Evolutionary conservation across 2,329 filamentous ascomycete genomes (phyloP), one percentile per base, ranked within the genome.

Genomic region (Exophiala xenobiotica): DNA sequence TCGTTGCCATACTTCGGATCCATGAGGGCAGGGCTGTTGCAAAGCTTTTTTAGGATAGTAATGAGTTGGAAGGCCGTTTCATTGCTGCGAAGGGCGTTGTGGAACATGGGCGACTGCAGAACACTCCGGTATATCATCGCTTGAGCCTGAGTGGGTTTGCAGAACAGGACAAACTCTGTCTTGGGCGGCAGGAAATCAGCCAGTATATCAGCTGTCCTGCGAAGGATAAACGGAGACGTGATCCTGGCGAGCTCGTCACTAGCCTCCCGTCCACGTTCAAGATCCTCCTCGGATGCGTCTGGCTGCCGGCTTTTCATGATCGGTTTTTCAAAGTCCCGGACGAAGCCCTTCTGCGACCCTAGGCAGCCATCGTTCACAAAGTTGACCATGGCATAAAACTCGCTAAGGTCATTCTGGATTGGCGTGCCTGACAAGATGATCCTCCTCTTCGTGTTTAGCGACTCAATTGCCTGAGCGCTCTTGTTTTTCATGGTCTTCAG

Each of bases 41-140:
- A 88, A 14, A 87, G 75, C 65, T 88, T 88, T 69, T 88, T 88
- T 14, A 89, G 70, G 14, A 88, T 76, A 12, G 81, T 88, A 62
- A 88, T 88, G 11, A 88, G 78, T 61, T 86, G 82, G 2, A 89
- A 72, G 2, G 82, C 79, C 40, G 78, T 77, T 43, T 87, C 82
- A 29, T 47, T 57, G 56, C 77, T 84, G 11, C 83, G 81, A 43
- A 87, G 70, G 6, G 81, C 80, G 24, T 73, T 76, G 43, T 80
- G 77, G 59, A 87, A 87, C 4, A 81, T 72, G 0, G 82, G 80
- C 1, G 84, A 87, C 6, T 76, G 73, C n/a, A 88, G 72, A 27
- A 88, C 81, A 51, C 75, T 74, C 48, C 80, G 79, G 63, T 88
- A 82, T 38, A 86, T 74, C 56, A 78, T 74, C 8, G 78, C 76